Evolutionary conservation across 805 yeast species (phyloP), one percentile per base, ranked within the genome.

Genomic region (Soucietia sequanensis): DNA sequence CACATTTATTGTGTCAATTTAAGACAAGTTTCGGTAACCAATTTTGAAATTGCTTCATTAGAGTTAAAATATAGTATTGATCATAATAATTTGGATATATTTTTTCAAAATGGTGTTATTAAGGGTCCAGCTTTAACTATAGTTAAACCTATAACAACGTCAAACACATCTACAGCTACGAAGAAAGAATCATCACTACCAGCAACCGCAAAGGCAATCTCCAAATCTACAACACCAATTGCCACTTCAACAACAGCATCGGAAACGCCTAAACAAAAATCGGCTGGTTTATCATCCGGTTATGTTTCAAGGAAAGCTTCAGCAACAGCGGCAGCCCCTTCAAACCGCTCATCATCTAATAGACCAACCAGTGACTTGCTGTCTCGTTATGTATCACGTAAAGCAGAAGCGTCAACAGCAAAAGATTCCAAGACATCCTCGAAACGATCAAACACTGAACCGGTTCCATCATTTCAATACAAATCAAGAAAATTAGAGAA

Each of bases 401-500:
- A 57, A 31, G 31, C 33, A 15, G 49, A 48, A 19, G 22, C 29
- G 11, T 31, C 20, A 17, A 26, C 42, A 2, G 30, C 32, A 1
- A 46, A 48, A 26, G 27, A 48, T 19, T 25, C 43, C 16, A n/a
- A 38, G 4, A 32, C 45, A n/a, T 41, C 22, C 13, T 12, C n/a
- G 17, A 31, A 34, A 6, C n/a, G n/a, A n/a, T n/a, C n/a, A n/a
- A n/a, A n/a, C n/a, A n/a, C n/a, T n/a, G n/a, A n/a, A n/a, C 46
- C 53, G 2, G 34, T 38, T 6, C 30, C 31, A n/a, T 31, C 38
- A 4, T 56, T 48, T 32, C 51, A 58, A 34, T 67, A 67, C 40
- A 64, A 65, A 37, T 64, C 70, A 4, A 47, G 72, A 12, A 67
- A 66, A 38, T 69, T 66, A 18, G n/a, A n/a, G n/a, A n/a, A n/a